Evolutionary conservation across 1,284 basidiomycete species (phyloP), one percentile per base, ranked within the genome.

Genomic region (Ustilago crameri): DNA sequence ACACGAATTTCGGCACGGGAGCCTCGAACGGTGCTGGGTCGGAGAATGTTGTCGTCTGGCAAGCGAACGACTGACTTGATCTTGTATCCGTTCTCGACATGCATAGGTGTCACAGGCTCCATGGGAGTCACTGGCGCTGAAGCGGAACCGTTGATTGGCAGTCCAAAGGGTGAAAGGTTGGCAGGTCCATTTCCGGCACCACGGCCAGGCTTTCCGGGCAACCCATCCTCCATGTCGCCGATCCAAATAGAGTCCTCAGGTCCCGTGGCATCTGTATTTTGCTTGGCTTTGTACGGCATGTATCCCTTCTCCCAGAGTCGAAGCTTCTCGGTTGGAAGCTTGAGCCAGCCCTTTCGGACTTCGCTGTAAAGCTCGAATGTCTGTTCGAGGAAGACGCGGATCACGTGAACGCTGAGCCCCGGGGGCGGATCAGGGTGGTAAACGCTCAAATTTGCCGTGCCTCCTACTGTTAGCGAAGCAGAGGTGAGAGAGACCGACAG

Each of bases 321-420:
- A 38, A 79, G 59, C 69, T 81, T 83, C 27, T 83, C 80, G 24
- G 59, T 57, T 2, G 80, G 81, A 5, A 78, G 55, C 38, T 67
- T 64, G 52, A 78, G 57, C 80, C 79, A 81, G 22, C 69, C 73
- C 47, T 74, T 74, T 18, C 75, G 64, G 1, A 62, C 40, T 0
- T 75, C 66, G 42, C 71, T 77, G 66, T 76, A 80, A 9, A 83
- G 62, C 70, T 83, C 81, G 44, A 80, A 75, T 3, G 72, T 78
- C 60, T 83, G 80, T 54, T 83, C 81, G 34, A 82, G 37, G 47
- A 81, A 79, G 42, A 82, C 78, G 42, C 79, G 69, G 30, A 75
- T 51, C 35, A 79, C 65, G 51, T 80, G 79, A 10, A 83, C 78
- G 51, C 65, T 80, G 49, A 83, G 71, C 5, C 70, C 71, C 17